Base-by-base conservation (phyloP, 1,284 basidiomycete species). In the Phellinidium pouzarii region DNA sequence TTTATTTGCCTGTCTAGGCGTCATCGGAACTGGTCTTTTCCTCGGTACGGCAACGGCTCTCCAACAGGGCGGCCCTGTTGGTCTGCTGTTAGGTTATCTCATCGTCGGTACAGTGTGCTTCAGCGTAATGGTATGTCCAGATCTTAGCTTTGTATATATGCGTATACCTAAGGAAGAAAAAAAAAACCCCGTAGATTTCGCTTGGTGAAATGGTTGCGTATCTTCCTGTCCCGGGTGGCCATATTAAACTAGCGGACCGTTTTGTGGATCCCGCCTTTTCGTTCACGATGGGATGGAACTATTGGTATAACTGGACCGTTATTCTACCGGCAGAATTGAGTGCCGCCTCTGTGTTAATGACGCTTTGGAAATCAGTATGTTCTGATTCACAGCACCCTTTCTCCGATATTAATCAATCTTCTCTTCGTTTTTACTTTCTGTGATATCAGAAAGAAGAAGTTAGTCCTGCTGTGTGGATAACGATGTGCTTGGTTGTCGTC, bases 271-370 rank as follows among this genome's bases (percentile, higher is more conserved):
- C 84, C 4, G 84, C 89, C 2, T 75, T 92, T 55, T 84, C 84
- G 0, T 91, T 91, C 62, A 78, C 88, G 12, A 81, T 87, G 80
- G 88, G 87, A 8, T 91, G 85, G 84, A 84, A 88, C 62, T 90
- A 89, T 64, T 86, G 83, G 80, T 87, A 84, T 64, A 85, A 82
- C 61, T 87, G 84, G 80, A 71, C 68, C 0, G 78, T 84, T 54
- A 68, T 88, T 52, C 72, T 91, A 20, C 88, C 90, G 3, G 84
- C 87, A 3, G 90, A 93, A 62, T 68, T 92, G 14, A 81, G 82
- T 53, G 89, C 89, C 20, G 79, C 84, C 1, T 77, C 88, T 2
- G 77, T 92, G 12, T 71, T 93, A n/a, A 83, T 92, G 61, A 76
- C 83, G 44, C 87, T 79, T 63, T 92, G 88, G 87, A 69, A 55